These are phyloP conservation scores for Allomyces javanicus DNA, from an alignment of 192 early-diverging fungal genomes.

Conservation along the genomic window DNA sequence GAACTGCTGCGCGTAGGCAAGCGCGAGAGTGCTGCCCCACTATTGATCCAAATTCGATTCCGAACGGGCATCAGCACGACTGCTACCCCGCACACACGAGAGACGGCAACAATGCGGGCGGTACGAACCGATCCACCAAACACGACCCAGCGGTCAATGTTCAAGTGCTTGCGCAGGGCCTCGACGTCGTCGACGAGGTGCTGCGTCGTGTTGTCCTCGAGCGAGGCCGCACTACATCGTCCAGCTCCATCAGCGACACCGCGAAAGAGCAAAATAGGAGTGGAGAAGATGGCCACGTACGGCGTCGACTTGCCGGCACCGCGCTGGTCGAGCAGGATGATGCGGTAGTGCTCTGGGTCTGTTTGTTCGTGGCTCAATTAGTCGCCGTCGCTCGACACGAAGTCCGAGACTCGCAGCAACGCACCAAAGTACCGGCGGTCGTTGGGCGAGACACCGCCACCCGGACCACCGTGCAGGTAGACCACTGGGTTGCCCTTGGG, in stretches of 20 bases:
- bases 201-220: conserved; percentile 51
- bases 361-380: no score
- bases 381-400: neutral
- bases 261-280: neutral
- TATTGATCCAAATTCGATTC: no score
- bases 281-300: conserved; percentile 1
- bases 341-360: conserved; percentile 34
- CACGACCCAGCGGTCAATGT: conserved; percentile 51
- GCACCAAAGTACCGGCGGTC: conserved; percentile 21
- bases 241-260: neutral
- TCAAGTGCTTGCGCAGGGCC: conserved; percentile 30
- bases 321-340: conserved; percentile 46
- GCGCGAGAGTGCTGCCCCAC: conserved; percentile 15
- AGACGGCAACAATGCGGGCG: conserved; percentile 14
- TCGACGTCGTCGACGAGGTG: conserved; percentile 43
- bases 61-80: neutral
- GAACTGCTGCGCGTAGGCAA: conserved; percentile 39
- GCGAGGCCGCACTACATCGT: conserved; percentile 17
- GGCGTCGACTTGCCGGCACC: conserved; percentile 46
- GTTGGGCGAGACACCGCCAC: conserved; percentile 31
- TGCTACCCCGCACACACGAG: neutral
- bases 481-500: conserved; percentile 29
- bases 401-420: neutral
- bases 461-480: conserved; percentile 33
- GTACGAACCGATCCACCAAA: conserved; percentile 57